Base-by-base conservation (phyloP, 805 yeast genomes). In the Suhomyces pyralidae region DNA sequence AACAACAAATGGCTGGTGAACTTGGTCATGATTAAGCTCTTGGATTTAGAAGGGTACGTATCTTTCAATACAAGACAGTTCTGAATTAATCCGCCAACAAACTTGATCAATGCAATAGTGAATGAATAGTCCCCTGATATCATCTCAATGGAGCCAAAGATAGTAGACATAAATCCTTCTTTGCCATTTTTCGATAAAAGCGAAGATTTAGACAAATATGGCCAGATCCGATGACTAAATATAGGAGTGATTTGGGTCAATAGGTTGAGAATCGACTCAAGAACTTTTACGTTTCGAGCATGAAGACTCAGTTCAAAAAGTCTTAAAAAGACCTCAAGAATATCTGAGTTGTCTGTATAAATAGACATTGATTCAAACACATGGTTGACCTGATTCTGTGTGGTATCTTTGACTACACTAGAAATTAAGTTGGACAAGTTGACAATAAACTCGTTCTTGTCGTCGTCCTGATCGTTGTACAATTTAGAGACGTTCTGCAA, bases 191-290 rank as follows among this genome's bases (percentile, higher is more conserved):
- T 76, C 12, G 86, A 84, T 1, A 90, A 71, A 26, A 91, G 70
- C 17, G 82, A 79, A 0, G 96, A 86, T 48, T 83, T 82, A 20
- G 82, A 79, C 12, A 93, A 67, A 61, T 86, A 86, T 0, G 90
- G 80, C 97, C 97, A 92, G 3, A 91, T 86, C 51, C 90, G 75
- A 54, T 80, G 77, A 0, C 96, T 82, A 40, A 76, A 80, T 5
- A 81, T 68, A 46, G 71, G 72, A 40, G 74, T 73, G 40, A 81
- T 72, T 15, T 78, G 72, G 1, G 77, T 68, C 28, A 90, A 69
- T 20, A 88, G 78, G 9, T 77, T 66, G 19, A 83, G 60, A 14
- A 84, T 72, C 0, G 76, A 66, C 20, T 76, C 71, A 22, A 83
- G 67, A 0, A 83, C 62, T 0, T 68, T 59, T 5, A 80, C 68